Base-by-base conservation (phyloP, 2,329 filamentous ascomycete genomes). In the Volutella citrinella region DNA sequence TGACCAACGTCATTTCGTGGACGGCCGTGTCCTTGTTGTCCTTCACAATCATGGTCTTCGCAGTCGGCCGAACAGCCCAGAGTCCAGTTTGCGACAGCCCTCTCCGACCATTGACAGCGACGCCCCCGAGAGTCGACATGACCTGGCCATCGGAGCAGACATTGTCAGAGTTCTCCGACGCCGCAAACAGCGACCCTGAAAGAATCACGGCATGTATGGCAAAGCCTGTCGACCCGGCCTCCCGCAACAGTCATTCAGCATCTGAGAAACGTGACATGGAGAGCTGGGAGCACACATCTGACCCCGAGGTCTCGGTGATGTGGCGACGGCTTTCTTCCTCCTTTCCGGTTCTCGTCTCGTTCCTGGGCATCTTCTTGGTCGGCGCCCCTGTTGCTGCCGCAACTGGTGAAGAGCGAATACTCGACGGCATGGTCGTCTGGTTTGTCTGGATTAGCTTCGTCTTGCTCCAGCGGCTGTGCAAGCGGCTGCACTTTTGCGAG, bases 361-460 rank as follows among this genome's bases (percentile, higher is more conserved):
- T 67, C 25, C 19, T 59, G 7, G 39, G 53, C 8, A 54, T 66
- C 9, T 44, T 65, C 4, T 19, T 54, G 1, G 20, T 72, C 7
- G 70, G 69, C 3, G 39, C 69, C 0, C 71, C 71, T 0, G 38
- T 74, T 1, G 62, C 68, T 1, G 44, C 52, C 4, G 24, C 36
- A 0, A 42, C 46, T 0, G 36, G 50, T 3, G 61, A 65, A 31
- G 59, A 66, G 15, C 57, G 63, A 1, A 48, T 64, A 3, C 58
- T 78, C 5, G 66, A 77, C 22, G 66, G 66, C 1, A 65, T 63
- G 16, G 56, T 68, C 10, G 54, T 77, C 5, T 66, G 72, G 48
- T 66, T 70, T 23, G 43, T 70, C 25, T 80, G 76, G 76, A 60
- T 67, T 10, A 49, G 56, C 12, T 60, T 62, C 6, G 57, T 68